Conservation (phyloP, 306 rosid genomes). For the Cajanus cajan region DNA sequence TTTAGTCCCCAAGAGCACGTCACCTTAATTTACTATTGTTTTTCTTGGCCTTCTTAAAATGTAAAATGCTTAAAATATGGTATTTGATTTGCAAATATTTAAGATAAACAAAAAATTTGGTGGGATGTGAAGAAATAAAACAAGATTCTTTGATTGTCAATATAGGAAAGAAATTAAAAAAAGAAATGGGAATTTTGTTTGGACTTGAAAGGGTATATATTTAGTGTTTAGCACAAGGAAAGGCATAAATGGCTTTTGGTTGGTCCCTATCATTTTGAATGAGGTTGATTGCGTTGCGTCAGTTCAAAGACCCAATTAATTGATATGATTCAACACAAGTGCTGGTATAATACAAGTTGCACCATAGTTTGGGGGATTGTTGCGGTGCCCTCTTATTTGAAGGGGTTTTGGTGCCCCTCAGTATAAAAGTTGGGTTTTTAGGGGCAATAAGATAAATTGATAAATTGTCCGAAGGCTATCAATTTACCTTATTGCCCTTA, state of each 20-base stretch:
- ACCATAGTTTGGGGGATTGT: no score
- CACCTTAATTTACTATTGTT: not conserved
- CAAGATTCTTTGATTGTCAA: not conserved
- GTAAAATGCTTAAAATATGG: not conserved
- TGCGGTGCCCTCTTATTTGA: no score
- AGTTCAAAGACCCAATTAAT: not conserved
- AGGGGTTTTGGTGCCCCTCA: no score
- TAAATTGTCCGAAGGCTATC: no score
- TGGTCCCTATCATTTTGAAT: not conserved
- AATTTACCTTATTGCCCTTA: no score
- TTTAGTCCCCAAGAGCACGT: not conserved
- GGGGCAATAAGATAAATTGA: no score
- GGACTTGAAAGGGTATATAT: not conserved
- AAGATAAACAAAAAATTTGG: constrained; percentile 3
- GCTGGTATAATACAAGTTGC: not conserved
- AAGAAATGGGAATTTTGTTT: not conserved
- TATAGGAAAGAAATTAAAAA: not conserved
- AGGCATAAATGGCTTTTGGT: constrained; percentile 15
- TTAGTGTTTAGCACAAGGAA: constrained; percentile 6
- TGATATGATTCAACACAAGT: not conserved
- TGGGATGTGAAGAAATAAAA: not conserved
- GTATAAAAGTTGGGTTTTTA: no score
- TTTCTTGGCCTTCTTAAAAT: not conserved
- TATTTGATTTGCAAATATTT: constrained; percentile 8
- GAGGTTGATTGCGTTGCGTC: not conserved